Evolutionary conservation across 148 eudicot genomes (phyloP).

Genomic region (Amaranthus palmeri): DNA sequence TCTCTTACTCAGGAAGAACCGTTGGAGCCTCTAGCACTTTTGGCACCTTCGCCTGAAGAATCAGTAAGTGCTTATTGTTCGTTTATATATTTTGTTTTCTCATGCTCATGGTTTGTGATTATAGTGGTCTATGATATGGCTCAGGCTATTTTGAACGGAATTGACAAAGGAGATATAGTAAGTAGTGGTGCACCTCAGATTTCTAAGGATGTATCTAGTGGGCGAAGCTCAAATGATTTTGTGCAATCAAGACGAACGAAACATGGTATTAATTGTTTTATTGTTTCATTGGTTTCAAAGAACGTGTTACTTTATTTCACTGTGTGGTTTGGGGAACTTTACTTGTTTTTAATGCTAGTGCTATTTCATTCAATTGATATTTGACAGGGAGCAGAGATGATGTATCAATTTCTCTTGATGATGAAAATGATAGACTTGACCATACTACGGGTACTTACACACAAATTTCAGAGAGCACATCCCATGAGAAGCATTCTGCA

Average conservation of each 20-base stretch:
- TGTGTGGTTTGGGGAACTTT: not conserved
- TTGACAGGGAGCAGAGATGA: conserved; percentile 69
- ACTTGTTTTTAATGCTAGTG: conserved; percentile 16
- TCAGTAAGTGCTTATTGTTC: conserved; percentile 33
- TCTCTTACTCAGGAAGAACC: conserved; percentile 77
- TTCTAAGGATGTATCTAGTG: conserved; percentile 73
- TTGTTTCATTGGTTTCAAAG: not conserved
- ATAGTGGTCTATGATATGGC: not conserved
- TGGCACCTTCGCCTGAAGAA: conserved; percentile 70
- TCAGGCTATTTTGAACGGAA: conserved; percentile 73
- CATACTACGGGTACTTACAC: conserved; percentile 32
- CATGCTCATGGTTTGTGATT: conserved; percentile 9
- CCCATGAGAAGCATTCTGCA: conserved; percentile 37
- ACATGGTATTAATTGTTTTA: conserved; percentile 41
- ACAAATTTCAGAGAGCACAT: conserved; percentile 24
- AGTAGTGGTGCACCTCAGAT: conserved; percentile 83
- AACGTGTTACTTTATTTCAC: not conserved
- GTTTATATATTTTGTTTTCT: not conserved
- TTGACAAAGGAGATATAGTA: conserved; percentile 81
- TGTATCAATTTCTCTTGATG: conserved; percentile 41
- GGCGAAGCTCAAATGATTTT: conserved; percentile 54
- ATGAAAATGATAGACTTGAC: conserved; percentile 41
- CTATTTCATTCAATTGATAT: not conserved
- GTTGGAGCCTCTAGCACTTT: conserved; percentile 72
- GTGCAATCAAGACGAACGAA: conserved; percentile 52